Base-by-base conservation (phyloP, 2,329 filamentous ascomycete genomes). In the Stromatinia cepivora region DNA sequence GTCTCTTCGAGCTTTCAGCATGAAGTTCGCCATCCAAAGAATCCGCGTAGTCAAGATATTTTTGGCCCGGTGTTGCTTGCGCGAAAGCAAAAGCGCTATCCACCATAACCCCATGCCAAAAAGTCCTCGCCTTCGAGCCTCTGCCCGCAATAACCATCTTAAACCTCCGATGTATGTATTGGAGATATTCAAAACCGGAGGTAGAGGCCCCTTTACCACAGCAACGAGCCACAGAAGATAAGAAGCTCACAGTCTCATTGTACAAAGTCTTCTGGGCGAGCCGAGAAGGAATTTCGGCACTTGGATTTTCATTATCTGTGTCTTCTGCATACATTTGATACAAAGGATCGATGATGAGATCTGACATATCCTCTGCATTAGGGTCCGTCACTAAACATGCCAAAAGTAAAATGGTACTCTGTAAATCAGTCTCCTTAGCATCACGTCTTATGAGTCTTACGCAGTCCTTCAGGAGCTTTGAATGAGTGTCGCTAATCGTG, bases 221-320 rank as follows among this genome's bases (percentile, higher is more conserved):
- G 72, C 79, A 83, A 45, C 83, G 81, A 3, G 84, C 82, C 15
- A 86, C 76, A 9, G 81, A 82, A 69, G 81, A 82, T 42, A 83
- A 74, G 50, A 87, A 78, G 1, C 77, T 74, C 7, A 73, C 74
- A 59, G 56, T 58, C 50, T 73, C 71, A 39, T 67, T 52, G 50
- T 74, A 52, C 1, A 63, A 64, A 25, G 46, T n/a, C 61, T 53
- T 52, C 3, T 52, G 46, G 13, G 25, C 22, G 36, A 39, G 17
- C 1, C n/a, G 10, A 28, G n/a, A 64, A 52, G n/a, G 15, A 3
- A 11, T 36, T 8, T 42, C 46, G 15, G 17, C 9, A 39, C 10
- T 8, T 28, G n/a, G n/a, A 5, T 52, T 48, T 64, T 7, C n/a
- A 52, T 22, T 22, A 15, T 36, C 34, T n/a, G 31, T 22, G 20